A percentile compares a stretch with the other conserved stretches of the same genome.
Conservation (phyloP, 768 basidiomycete genomes). For the Mycena indigotica region DNA sequence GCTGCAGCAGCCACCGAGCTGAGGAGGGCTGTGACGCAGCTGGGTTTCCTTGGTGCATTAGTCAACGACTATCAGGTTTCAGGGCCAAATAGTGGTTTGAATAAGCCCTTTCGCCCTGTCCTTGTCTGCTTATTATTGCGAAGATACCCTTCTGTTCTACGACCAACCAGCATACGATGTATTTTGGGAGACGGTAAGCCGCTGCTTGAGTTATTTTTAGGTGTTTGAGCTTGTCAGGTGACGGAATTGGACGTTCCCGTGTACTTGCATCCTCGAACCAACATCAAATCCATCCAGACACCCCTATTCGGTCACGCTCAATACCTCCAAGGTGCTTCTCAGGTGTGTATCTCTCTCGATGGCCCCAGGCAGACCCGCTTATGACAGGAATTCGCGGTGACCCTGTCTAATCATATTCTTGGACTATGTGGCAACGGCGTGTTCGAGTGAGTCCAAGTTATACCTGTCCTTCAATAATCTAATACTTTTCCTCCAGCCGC, state of each 20-base stretch:
- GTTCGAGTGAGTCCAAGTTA: conserved; percentile 34
- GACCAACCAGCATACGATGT: conserved; percentile 42
- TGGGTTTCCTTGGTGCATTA: conserved; percentile 45
- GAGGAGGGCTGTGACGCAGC: conserved; percentile 40
- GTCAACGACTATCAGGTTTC: conserved; percentile 49
- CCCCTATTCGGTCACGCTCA: conserved; percentile 36
- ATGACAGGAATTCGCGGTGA: conserved; percentile 41
- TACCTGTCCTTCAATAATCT: background rate
- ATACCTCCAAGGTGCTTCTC: conserved; percentile 34
- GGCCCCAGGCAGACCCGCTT: background rate
- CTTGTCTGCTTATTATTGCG: background rate
- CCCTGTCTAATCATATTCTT: conserved; percentile 42
- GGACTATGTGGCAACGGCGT: conserved; percentile 43
- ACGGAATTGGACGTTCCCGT: conserved; percentile 42
- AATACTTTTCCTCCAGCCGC: conserved; percentile 29
- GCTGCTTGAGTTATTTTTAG: background rate
- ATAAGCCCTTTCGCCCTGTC: background rate
- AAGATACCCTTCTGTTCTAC: conserved; percentile 40
- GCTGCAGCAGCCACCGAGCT: conserved; percentile 42
- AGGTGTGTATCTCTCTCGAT: background rate
- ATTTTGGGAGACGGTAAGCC: conserved; percentile 36
- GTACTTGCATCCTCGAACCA: conserved; percentile 40
- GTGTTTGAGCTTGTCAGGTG: conserved; percentile 5
- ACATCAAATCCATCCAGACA: conserved; percentile 30
- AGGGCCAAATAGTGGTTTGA: conserved; percentile 38